Conservation (phyloP, 139 green algal genomes). For the Edaphochlamys debaryana region DNA sequence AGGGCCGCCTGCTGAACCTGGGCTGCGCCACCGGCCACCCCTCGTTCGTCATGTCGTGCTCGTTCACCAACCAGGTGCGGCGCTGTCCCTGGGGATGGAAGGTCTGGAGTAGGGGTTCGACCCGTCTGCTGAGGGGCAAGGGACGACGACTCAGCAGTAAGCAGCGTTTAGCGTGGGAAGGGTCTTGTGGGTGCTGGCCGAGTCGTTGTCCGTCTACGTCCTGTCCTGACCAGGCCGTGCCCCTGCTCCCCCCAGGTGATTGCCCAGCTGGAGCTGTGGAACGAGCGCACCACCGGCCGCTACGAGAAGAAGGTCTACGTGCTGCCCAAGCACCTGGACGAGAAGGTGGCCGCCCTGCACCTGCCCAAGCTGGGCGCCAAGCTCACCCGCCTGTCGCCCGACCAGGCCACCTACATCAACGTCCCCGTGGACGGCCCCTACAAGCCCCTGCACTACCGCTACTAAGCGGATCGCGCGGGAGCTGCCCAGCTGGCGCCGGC, state of each 20-base stretch:
- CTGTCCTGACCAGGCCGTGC: too few species aligned
- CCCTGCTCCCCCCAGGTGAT: slow-evolving; percentile 77
- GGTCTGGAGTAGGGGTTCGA: too few species aligned
- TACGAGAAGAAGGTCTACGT: slow-evolving; percentile 99
- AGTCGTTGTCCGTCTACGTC: too few species aligned
- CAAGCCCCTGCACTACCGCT: slow-evolving; percentile 98
- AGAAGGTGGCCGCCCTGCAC: slow-evolving; percentile 98
- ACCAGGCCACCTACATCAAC: slow-evolving; percentile 99
- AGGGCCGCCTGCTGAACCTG: slow-evolving; percentile 99
- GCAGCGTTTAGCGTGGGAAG: too few species aligned
- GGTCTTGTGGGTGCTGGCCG: too few species aligned
- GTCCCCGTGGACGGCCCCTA: slow-evolving; percentile 91
- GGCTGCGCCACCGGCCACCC: slow-evolving; percentile 99
- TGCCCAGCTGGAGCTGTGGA: slow-evolving; percentile 99
- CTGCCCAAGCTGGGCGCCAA: slow-evolving; percentile 97
- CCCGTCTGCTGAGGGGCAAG: too few species aligned
- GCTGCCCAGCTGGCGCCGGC: too few species aligned
- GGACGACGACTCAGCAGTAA: too few species aligned
- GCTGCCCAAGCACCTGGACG: slow-evolving; percentile 99
- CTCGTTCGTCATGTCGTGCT: slow-evolving; percentile 99
- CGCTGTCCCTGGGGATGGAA: slow-evolving; percentile 37
- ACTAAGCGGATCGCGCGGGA: slow-evolving; percentile 63
- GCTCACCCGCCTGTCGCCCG: slow-evolving; percentile 89
- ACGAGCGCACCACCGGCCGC: slow-evolving; percentile 91
- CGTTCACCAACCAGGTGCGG: slow-evolving; percentile 98